These are phyloP conservation scores for Paecilomyces fulvus DNA, from an alignment of 2,329 filamentous ascomycete species.

Conservation along the genomic window DNA sequence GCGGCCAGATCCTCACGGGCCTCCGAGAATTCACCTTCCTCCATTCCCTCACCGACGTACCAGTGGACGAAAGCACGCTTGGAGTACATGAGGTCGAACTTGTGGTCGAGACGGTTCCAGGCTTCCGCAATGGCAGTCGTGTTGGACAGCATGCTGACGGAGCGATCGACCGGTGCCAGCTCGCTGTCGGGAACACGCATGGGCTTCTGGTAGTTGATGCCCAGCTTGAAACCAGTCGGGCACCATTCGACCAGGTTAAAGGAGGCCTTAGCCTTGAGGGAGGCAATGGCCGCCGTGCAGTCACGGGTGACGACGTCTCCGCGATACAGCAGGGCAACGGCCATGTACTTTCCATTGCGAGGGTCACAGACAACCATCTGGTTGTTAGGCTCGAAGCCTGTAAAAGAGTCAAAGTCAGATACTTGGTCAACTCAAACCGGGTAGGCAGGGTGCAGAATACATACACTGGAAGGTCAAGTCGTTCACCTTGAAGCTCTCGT, in stretches of 20 bases:
- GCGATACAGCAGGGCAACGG: slow-evolving; percentile 57
- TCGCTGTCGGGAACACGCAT: slow-evolving; percentile 45
- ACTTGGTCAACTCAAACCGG: background rate
- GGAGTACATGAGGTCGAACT: slow-evolving; percentile 63
- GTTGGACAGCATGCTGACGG: slow-evolving; percentile 57
- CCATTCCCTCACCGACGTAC: slow-evolving; percentile 84
- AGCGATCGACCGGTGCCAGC: slow-evolving; percentile 46
- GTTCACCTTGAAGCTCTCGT: slow-evolving; percentile 80
- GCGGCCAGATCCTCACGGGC: slow-evolving; percentile 79
- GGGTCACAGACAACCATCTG: slow-evolving; percentile 64
- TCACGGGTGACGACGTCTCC: slow-evolving; percentile 58
- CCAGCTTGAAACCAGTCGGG: slow-evolving; percentile 61
- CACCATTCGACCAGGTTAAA: slow-evolving; percentile 64
- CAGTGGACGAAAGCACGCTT: slow-evolving; percentile 64
- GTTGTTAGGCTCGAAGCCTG: slow-evolving; percentile 59
- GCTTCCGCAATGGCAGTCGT: slow-evolving; percentile 60
- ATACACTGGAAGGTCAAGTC: slow-evolving; percentile 61
- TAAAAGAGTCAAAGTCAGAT: slow-evolving; percentile 4
- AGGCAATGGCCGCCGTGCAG: slow-evolving; percentile 50
- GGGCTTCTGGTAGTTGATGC: slow-evolving; percentile 58
- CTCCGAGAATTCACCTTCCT: slow-evolving; percentile 84
- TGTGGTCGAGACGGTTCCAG: slow-evolving; percentile 56
- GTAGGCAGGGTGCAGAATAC: slow-evolving; percentile 6
- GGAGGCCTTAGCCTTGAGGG: slow-evolving; percentile 55
- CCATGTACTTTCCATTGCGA: slow-evolving; percentile 61